phyloP scores from a whole-genome alignment of 2,329 filamentous ascomycete genomes.

The Claviceps humidiphila region DNA sequence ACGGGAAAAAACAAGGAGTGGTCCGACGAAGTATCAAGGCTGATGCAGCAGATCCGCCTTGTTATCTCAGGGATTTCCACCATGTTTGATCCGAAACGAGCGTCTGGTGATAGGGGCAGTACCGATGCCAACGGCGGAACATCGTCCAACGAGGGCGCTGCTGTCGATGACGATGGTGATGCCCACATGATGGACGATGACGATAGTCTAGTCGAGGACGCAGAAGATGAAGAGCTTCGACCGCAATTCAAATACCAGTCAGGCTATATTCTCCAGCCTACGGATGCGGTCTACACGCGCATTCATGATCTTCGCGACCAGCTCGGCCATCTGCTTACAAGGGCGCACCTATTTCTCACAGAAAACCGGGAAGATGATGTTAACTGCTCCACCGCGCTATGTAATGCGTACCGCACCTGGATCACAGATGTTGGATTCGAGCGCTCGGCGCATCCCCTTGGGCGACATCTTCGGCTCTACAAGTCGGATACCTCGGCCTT shows the following conservation, averaged over 20 bases:
- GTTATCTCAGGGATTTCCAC: slow-evolving; percentile 81
- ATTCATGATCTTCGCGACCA: slow-evolving; percentile 73
- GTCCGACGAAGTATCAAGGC: slow-evolving; percentile 90
- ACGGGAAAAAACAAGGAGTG: slow-evolving; percentile 96
- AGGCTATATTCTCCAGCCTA: slow-evolving; percentile 59
- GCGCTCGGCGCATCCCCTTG: slow-evolving; percentile 82
- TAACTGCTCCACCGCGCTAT: slow-evolving; percentile 83
- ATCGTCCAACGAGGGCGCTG: neutral
- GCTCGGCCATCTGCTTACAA: slow-evolving; percentile 67
- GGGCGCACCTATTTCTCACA: slow-evolving; percentile 72
- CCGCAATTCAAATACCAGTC: slow-evolving; percentile 81
- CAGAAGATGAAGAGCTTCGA: slow-evolving; percentile 69
- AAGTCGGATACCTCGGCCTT: slow-evolving; percentile 81
- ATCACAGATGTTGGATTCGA: slow-evolving; percentile 97
- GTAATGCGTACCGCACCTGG: slow-evolving; percentile 87
- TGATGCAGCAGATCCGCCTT: slow-evolving; percentile 77
- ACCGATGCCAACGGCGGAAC: slow-evolving; percentile 26
- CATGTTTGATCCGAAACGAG: slow-evolving; percentile 70
- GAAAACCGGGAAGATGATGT: slow-evolving; percentile 89
- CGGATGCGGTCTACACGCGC: slow-evolving; percentile 48
- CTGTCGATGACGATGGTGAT: slow-evolving; percentile 44
- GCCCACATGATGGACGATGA: slow-evolving; percentile 32
- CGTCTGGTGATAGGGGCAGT: slow-evolving; percentile 39
- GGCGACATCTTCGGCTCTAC: slow-evolving; percentile 73
- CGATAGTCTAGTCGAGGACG: slow-evolving; percentile 47